Evolutionary conservation across 23 red algal species (phyloP).

Genomic region (Cyanidioschyzon merolae): DNA sequence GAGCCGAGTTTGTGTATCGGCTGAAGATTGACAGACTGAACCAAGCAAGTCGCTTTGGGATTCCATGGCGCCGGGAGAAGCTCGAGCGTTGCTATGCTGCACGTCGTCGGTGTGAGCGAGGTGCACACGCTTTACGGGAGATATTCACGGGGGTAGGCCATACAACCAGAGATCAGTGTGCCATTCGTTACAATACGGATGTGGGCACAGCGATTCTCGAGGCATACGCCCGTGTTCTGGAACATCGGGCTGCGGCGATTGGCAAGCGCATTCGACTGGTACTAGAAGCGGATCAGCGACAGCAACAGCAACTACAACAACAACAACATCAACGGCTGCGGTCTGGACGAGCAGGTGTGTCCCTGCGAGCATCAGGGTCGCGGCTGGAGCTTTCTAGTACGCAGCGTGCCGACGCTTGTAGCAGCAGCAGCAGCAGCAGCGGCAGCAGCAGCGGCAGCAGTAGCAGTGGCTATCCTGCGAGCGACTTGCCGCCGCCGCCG

Average conservation of each 20-base stretch:
- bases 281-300: neutral
- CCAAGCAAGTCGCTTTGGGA: neutral
- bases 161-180: constrained; percentile 68
- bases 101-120: neutral
- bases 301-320: constrained; percentile 5
- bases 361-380: neutral
- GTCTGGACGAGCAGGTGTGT: neutral
- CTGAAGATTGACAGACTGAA: neutral
- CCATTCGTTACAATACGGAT: constrained; percentile 79
- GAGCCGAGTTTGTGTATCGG: constrained; percentile 5
- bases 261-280: neutral
- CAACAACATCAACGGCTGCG: neutral
- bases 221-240: constrained; percentile 78
- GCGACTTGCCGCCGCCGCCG: neutral
- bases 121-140: neutral
- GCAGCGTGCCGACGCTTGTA: too few species aligned
- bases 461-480: neutral
- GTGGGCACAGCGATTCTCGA: constrained; percentile 75
- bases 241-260: constrained; percentile 43
- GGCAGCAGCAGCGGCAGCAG: neutral
- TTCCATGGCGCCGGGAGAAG: neutral
- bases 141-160: constrained; percentile 55
- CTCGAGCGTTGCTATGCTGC: constrained; percentile 5
- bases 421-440: too few species aligned
- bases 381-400: neutral